phyloP scores from a whole-genome alignment of 495 filamentous ascomycete species.

The Rostrohypoxylon terebratum region DNA sequence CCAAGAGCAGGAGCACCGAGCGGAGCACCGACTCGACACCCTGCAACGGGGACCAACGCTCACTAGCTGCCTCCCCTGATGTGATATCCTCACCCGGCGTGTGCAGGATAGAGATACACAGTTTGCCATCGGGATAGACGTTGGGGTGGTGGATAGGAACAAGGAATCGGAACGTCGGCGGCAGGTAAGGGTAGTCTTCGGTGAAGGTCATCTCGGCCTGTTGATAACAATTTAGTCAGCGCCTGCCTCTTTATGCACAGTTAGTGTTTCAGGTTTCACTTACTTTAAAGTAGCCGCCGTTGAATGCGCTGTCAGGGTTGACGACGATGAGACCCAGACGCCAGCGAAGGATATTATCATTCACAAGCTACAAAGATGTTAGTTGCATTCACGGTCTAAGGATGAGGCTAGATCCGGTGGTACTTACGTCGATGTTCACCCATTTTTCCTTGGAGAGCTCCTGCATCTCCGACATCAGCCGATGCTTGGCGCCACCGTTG shows the following conservation, averaged over 20 bases:
- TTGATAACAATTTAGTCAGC: constrained; percentile 24
- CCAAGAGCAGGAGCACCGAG: constrained; percentile 91
- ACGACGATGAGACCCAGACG: constrained; percentile 88
- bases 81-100: constrained; percentile 89
- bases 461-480: constrained; percentile 91
- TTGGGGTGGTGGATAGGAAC: constrained; percentile 89
- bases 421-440: constrained; percentile 83
- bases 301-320: constrained; percentile 90
- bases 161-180: constrained; percentile 91
- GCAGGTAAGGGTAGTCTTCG: constrained; percentile 87
- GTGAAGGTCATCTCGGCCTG: constrained; percentile 87
- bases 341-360: constrained; percentile 87
- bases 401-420: background rate
- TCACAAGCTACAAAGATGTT: constrained; percentile 65
- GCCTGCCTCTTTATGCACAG: constrained; percentile 4
- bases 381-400: constrained; percentile 18
- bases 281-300: constrained; percentile 89
- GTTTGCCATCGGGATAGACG: constrained; percentile 86
- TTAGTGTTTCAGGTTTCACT: constrained; percentile 18
- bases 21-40: constrained; percentile 94
- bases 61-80: constrained; percentile 86
- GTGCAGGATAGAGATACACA: constrained; percentile 98
- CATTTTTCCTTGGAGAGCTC: constrained; percentile 86
- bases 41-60: constrained; percentile 94
- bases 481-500: constrained; percentile 73